phyloP scores from a whole-genome alignment of 352 stramenopile species.

The Pythium aristosporum region DNA sequence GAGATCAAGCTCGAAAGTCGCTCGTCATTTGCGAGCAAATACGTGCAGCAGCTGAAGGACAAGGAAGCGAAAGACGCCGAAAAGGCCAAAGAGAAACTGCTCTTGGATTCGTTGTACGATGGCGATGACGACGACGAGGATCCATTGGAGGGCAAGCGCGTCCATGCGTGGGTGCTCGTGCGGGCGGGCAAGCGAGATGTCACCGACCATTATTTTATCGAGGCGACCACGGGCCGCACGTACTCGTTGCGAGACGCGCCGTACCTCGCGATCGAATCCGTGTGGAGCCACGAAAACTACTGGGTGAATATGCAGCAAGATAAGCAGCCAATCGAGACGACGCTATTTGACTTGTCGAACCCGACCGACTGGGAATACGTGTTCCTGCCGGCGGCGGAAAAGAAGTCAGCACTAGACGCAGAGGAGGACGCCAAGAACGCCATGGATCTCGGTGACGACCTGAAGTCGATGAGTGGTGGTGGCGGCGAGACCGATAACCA shows the following conservation, averaged over 20 bases:
- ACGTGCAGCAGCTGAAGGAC: conserved; percentile 52
- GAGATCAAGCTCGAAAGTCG: conserved; percentile 49
- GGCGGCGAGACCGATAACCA: conserved; percentile 55
- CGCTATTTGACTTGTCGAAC: conserved; percentile 82
- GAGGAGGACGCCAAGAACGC: conserved; percentile 49
- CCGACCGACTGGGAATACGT: conserved; percentile 91
- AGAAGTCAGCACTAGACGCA: conserved; percentile 45
- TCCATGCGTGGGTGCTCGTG: conserved; percentile 93
- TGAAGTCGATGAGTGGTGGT: conserved; percentile 46
- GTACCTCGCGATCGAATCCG: conserved; percentile 85
- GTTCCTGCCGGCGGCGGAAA: conserved; percentile 79
- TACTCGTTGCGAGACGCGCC: conserved; percentile 82
- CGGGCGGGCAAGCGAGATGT: conserved; percentile 89
- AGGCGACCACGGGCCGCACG: conserved; percentile 88
- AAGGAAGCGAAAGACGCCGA: conserved; percentile 41
- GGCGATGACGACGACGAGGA: conserved; percentile 77
- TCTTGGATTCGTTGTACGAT: conserved; percentile 50
- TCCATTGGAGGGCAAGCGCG: conserved; percentile 60
- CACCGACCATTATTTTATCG: conserved; percentile 86
- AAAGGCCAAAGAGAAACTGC: conserved; percentile 36
- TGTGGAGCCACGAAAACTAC: conserved; percentile 95
- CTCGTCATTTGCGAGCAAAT: conserved; percentile 71
- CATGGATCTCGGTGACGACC: conserved; percentile 53
- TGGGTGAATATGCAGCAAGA: conserved; percentile 93
- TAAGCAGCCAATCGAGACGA: conserved; percentile 57